Evolutionary conservation across 495 filamentous ascomycete species (phyloP).

Genomic region (Aspergillus kassunensis): DNA sequence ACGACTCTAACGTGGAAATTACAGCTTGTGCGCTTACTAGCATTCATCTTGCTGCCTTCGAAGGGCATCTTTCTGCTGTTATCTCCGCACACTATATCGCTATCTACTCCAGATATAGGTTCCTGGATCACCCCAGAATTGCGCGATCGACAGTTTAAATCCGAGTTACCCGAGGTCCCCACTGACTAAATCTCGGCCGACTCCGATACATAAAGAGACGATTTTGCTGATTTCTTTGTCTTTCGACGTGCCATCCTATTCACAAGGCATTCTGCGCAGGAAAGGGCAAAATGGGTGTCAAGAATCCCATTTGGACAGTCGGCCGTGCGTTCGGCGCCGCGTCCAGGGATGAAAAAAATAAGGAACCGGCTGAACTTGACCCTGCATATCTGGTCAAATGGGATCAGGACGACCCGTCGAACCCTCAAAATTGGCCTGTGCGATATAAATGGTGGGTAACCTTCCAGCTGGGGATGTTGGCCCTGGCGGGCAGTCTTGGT

Average conservation of each 20-base stretch:
- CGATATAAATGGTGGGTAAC: conserved; percentile 47
- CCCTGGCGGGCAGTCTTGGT: conserved; percentile 45
- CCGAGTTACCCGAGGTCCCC: conserved; percentile 4
- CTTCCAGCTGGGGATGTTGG: conserved; percentile 47
- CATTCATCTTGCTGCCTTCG: no score
- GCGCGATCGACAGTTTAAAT: conserved; percentile 2
- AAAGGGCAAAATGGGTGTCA: not conserved
- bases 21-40: no score
- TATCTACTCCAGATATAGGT: no score
- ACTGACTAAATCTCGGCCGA: conserved; percentile 1
- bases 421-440: conserved; percentile 45
- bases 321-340: not conserved
- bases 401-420: conserved; percentile 19
- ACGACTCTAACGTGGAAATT: no score
- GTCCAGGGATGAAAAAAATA: not conserved
- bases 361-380: not conserved
- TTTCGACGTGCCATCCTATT: not conserved
- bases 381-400: conserved; percentile 8
- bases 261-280: not conserved
- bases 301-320: not conserved
- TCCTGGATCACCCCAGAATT: not conserved
- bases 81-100: no score
- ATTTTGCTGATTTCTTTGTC: not conserved
- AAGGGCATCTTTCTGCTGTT: no score
- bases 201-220: not conserved